Base-by-base conservation (phyloP, 345 rosid genomes). In the Geranium brycei region DNA sequence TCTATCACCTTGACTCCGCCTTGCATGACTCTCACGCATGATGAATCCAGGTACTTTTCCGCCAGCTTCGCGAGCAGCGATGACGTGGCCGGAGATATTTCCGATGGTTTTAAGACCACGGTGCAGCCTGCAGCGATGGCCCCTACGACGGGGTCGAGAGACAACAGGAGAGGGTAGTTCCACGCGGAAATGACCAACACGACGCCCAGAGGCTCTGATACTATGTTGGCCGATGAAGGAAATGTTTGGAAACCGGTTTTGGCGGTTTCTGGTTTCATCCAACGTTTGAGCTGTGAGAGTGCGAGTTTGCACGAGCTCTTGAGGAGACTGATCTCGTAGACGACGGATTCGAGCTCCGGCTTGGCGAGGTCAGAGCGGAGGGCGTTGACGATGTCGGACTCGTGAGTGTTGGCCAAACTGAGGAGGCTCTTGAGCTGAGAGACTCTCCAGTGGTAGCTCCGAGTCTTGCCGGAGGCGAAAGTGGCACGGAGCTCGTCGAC, bases 71-170 rank as follows among this genome's bases (percentile, higher is more conserved):
- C 79, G 31, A 91, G 85, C 70, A 93, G 69, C 31, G 88, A 59
- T 2, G 99, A 79, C 19, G 92, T 18, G 18, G 92, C 95, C 8
- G 96, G 96, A 64, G 99, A 72, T 18, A 85, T 12, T 85, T 91
- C 97, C 68, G 99, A 93, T 41, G 99, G 99, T 79, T 93, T 93
- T 68, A 93, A 66, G 59, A 88, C 95, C 63, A 87, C 67, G 51
- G 92, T 80, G 82, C 91, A 88, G 58, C 99, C 99, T 35, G 99
- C 95, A 18, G 91, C 91, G 68, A 93, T 88, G 38, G 97, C 99
- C 73, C 97, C 99, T 59, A 93, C 75, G 14, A 90, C 75, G 14
- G 99, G 99, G 78, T 93, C 96, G 56, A 93, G 85, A 66, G 95
- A 85, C 77, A 93, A 38, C 77, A 86, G 65, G 15, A 88, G 78